Percentiles rank a stretch among this genome's conserved stretches.
These are phyloP conservation scores for Xylaria nigripes DNA, from an alignment of 495 filamentous ascomycete genomes.

Conservation along the genomic window DNA sequence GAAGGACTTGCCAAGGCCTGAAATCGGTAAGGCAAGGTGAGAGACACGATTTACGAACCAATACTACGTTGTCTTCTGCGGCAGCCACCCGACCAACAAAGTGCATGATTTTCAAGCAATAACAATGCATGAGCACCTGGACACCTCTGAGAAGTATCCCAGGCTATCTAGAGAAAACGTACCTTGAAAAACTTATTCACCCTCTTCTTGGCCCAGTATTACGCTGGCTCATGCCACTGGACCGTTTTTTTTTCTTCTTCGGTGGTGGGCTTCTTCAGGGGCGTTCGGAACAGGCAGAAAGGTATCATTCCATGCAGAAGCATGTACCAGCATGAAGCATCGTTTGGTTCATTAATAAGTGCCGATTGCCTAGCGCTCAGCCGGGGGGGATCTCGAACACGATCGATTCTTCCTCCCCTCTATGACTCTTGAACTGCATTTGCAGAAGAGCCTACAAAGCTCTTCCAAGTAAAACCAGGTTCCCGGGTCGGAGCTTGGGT, in stretches of 20 bases:
- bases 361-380: background rate
- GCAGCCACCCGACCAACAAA: slow-evolving; percentile 12
- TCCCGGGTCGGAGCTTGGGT: slow-evolving; percentile 2
- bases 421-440: slow-evolving; percentile 4
- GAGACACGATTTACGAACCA: slow-evolving; percentile 10
- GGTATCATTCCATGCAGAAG: background rate
- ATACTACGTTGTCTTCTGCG: slow-evolving; percentile 8
- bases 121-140: background rate
- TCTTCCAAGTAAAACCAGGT: slow-evolving; percentile 5
- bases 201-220: background rate
- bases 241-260: background rate
- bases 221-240: background rate
- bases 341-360: background rate
- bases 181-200: background rate
- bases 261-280: background rate
- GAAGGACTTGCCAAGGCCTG: slow-evolving; percentile 3
- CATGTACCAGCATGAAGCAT: background rate
- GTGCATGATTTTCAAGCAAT: slow-evolving; percentile 3
- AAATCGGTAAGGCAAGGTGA: slow-evolving; percentile 7
- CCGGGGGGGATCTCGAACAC: slow-evolving; percentile 5
- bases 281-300: background rate
- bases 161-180: background rate
- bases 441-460: background rate
- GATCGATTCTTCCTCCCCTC: background rate
- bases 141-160: background rate